phyloP scores from a whole-genome alignment of 495 filamentous ascomycete species.

The Coniosporium apollinis region DNA sequence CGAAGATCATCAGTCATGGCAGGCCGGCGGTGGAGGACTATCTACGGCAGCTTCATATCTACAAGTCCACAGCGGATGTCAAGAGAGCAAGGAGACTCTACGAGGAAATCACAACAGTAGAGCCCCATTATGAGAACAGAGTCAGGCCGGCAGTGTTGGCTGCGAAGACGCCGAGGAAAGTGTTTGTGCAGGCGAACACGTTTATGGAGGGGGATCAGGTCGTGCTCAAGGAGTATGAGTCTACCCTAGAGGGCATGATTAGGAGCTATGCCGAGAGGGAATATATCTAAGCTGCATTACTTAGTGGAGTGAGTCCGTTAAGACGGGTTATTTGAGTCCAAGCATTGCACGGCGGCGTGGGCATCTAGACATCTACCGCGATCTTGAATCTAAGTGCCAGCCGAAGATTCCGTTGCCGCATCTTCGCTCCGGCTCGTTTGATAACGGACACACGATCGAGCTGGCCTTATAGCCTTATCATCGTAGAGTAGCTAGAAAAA shows the following conservation, averaged over 20 bases:
- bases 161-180: constrained; percentile 83
- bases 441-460: no score
- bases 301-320: no score
- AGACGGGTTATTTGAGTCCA: no score
- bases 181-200: constrained; percentile 93
- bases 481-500: no score
- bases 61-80: constrained; percentile 79
- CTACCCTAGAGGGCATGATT: constrained; percentile 70
- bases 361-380: no score
- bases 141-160: constrained; percentile 63
- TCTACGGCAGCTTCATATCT: constrained; percentile 80
- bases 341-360: no score
- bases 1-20: constrained; percentile 51
- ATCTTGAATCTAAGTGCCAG: no score
- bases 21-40: constrained; percentile 70
- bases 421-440: no score
- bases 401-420: no score
- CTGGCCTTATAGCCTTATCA: no score
- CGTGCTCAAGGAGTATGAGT: constrained; percentile 74
- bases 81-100: constrained; percentile 61
- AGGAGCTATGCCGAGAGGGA: constrained; percentile 76
- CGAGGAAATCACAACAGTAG: constrained; percentile 63
- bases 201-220: constrained; percentile 50
- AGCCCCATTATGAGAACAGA: constrained; percentile 61
- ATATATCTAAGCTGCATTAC: constrained; percentile 27